Conservation (phyloP, 441 rosid genomes). For the Aquilaria agallochum region DNA sequence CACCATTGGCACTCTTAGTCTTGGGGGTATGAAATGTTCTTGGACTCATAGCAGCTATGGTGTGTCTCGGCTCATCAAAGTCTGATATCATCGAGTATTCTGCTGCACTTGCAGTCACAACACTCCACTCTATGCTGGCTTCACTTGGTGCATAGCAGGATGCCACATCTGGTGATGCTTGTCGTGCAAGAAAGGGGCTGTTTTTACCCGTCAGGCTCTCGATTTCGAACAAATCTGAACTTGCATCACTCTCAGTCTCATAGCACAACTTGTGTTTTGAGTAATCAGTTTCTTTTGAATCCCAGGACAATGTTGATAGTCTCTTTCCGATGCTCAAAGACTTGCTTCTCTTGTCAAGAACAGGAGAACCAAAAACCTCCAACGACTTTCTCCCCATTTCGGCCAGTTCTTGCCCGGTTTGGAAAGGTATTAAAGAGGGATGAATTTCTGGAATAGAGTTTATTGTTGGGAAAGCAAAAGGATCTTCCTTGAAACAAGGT, state of each 20-base stretch:
- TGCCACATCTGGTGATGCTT: constrained; percentile 44
- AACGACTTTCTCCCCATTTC: constrained; percentile 39
- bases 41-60: constrained; percentile 22
- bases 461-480: constrained; percentile 24
- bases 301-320: constrained; percentile 39
- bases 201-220: constrained; percentile 66
- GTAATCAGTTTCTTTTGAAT: constrained; percentile 3
- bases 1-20: constrained; percentile 15
- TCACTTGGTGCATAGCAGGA: constrained; percentile 82
- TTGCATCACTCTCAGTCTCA: constrained; percentile 60
- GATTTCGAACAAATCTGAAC: constrained; percentile 89
- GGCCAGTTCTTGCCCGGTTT: constrained; percentile 21
- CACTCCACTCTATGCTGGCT: constrained; percentile 89
- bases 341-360: constrained; percentile 29
- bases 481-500: constrained; percentile 21
- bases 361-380: constrained; percentile 62
- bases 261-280: constrained; percentile 9
- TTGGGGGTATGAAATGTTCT: constrained; percentile 18
- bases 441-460: constrained; percentile 20
- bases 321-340: constrained; percentile 32
- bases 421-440: constrained; percentile 26
- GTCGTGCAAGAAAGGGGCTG: constrained; percentile 48
- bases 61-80: constrained; percentile 38
- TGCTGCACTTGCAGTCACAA: constrained; percentile 76
- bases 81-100: constrained; percentile 69